Evolutionary conservation across 2,329 filamentous ascomycete species (phyloP), one percentile per base, ranked within the genome.

Genomic region (Exophiala spinifera): DNA sequence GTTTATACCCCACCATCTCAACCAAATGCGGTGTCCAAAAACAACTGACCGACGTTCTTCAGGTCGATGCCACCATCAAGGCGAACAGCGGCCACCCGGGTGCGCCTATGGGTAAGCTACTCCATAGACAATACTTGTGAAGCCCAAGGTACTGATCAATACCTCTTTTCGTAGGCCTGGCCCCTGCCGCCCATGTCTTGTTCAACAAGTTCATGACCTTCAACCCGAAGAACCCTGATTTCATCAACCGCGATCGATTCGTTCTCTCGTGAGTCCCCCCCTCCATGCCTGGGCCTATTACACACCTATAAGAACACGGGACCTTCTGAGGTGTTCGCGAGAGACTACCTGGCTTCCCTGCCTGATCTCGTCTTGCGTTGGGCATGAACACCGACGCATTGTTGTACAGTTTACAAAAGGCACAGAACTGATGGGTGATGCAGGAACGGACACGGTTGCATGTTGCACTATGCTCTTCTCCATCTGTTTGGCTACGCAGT

Each of bases 161-260:
- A n/a, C n/a, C n/a, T n/a, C 3, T 40, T 6, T 33, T 23, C n/a
- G 50, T 15, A 60, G 86, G 84, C 72, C 82, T 97, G 89, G 94
- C 94, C 70, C 92, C 94, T 61, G 85, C 91, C 70, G 87, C 94
- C 75, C 94, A 97, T 82, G 90, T 97, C 69, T 85, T 99, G 63
- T 99, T 89, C 81, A 95, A 96, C 85, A 95, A 94, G 77, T 95
- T 96, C 83, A 90, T 99, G 90, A 95, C 79, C 74, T 99, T 96
- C 84, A 99, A 97, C 87, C 94, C 94, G 69, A 95, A 96, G 87
- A 96, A 96, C 84, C 89, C 94, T 67, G 82, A 90, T 63, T 99
- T 91, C 91, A 70, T 94, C 68, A 97, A 97, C 85, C 87, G 94
- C 71, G 94, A 99, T 78, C 88, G 94, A 75, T 99, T 99, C 72